Evolutionary conservation across 768 basidiomycete species (phyloP).

Genomic region (Termitomyces sp.): DNA sequence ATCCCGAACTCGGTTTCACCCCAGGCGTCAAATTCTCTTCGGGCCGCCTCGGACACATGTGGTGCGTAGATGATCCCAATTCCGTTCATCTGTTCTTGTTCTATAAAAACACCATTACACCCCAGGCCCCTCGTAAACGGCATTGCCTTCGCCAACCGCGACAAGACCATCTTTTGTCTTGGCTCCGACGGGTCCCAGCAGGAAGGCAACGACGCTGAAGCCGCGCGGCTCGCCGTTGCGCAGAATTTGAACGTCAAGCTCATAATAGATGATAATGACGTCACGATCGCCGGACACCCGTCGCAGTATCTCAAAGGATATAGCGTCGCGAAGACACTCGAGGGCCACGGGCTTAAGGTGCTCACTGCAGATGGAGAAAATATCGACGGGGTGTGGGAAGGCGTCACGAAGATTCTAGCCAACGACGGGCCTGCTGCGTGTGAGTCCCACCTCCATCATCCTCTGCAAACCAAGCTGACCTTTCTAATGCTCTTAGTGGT

Average conservation of each 20-base stretch:
- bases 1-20: conserved; percentile 85
- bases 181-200: conserved; percentile 92
- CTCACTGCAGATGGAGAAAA: conserved; percentile 74
- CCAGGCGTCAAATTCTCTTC: conserved; percentile 94
- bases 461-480: too few species aligned
- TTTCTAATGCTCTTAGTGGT: conserved; percentile 44
- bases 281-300: conserved; percentile 90
- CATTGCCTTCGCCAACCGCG: conserved; percentile 73
- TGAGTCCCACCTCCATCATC: conserved; percentile 24
- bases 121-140: conserved; percentile 76
- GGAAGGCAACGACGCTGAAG: conserved; percentile 89
- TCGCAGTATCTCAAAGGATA: conserved; percentile 84
- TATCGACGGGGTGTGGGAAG: conserved; percentile 73
- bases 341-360: conserved; percentile 82
- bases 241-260: conserved; percentile 82
- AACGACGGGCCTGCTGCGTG: conserved; percentile 78
- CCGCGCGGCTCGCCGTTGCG: conserved; percentile 83
- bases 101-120: not conserved
- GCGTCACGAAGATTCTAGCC: conserved; percentile 48
- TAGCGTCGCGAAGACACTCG: conserved; percentile 64
- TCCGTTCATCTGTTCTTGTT: not conserved
- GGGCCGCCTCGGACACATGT: conserved; percentile 90
- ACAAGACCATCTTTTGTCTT: conserved; percentile 76
- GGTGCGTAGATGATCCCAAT: too few species aligned
- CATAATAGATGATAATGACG: conserved; percentile 87